Evolutionary conservation across 768 basidiomycete genomes (phyloP).

Genomic region (Candolleomyces aberdarensis): DNA sequence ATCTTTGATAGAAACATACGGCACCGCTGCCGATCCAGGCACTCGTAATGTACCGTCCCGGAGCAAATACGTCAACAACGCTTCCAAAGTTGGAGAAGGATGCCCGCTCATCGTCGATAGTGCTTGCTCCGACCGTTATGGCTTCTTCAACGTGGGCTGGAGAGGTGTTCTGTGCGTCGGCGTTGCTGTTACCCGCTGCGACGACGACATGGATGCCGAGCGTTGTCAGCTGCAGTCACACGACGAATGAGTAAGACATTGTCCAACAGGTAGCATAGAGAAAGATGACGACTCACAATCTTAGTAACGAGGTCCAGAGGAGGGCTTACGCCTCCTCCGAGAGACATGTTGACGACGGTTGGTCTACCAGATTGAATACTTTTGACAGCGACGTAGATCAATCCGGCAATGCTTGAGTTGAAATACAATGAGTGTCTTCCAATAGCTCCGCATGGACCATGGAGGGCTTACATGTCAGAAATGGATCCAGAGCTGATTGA

Average conservation of each 20-base stretch:
- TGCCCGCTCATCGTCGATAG: slow-evolving; percentile 74
- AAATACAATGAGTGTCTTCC: not conserved
- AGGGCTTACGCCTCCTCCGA: slow-evolving; percentile 25
- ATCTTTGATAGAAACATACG: slow-evolving; percentile 4
- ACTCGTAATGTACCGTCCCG: slow-evolving; percentile 17
- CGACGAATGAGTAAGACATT: too few species aligned
- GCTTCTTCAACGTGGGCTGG: slow-evolving; percentile 87
- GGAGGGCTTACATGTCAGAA: not conserved
- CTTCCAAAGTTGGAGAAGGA: slow-evolving; percentile 31
- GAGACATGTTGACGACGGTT: slow-evolving; percentile 29
- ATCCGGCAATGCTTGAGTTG: slow-evolving; percentile 19
- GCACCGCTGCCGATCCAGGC: slow-evolving; percentile 17
- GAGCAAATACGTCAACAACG: slow-evolving; percentile 32
- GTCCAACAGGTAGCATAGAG: too few species aligned
- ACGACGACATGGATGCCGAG: slow-evolving; percentile 93
- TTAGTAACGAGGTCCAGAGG: slow-evolving; percentile 28
- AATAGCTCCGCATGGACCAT: not conserved
- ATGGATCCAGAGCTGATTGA: too few species aligned
- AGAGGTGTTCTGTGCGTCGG: slow-evolving; percentile 88
- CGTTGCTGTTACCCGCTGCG: slow-evolving; percentile 80
- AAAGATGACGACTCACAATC: too few species aligned
- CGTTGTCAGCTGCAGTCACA: too few species aligned
- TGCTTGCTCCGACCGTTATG: slow-evolving; percentile 92
- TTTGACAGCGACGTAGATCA: slow-evolving; percentile 24
- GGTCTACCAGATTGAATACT: slow-evolving; percentile 18